Evolutionary conservation across 1,284 basidiomycete genomes (phyloP).

Genomic region (Psilocybe mexicana): DNA sequence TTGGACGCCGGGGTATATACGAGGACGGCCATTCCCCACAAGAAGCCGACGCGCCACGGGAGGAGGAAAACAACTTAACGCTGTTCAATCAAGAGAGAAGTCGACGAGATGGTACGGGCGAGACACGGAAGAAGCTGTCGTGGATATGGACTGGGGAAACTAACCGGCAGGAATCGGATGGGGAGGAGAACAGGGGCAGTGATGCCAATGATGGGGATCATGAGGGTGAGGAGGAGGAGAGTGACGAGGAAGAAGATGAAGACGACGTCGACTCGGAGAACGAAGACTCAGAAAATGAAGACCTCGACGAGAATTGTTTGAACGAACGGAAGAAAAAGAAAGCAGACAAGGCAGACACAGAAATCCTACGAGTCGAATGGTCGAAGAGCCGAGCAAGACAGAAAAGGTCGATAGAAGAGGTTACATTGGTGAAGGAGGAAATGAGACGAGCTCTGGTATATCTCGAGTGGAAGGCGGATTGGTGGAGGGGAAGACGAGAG

Average conservation of each 20-base stretch:
- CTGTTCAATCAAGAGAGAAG: not conserved
- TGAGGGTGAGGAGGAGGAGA: not conserved
- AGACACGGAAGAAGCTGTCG: not conserved
- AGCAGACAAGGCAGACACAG: too few relatives aligned
- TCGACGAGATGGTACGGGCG: not conserved
- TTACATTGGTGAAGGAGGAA: constrained; percentile 7
- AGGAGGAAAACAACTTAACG: not conserved
- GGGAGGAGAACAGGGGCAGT: too few relatives aligned
- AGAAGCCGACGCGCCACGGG: not conserved
- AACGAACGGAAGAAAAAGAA: too few relatives aligned
- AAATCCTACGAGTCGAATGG: constrained; percentile 2
- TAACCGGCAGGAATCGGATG: too few relatives aligned
- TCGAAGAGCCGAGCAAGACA: constrained; percentile 5
- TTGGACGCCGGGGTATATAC: not conserved
- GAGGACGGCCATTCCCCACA: not conserved
- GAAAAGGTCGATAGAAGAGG: constrained; percentile 3
- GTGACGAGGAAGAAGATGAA: not conserved
- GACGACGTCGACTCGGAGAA: too few relatives aligned
- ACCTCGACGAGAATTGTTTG: too few relatives aligned
- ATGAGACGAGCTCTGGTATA: constrained; percentile 1
- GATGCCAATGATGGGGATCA: too few relatives aligned
- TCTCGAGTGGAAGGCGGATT: constrained; percentile 2
- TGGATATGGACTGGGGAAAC: not conserved
- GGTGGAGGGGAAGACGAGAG: not conserved
- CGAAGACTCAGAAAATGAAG: too few relatives aligned